A percentile compares a stretch with the other conserved stretches of the same genome.
phyloP scores from a whole-genome alignment of 805 yeast species.

The Pichia nakasei region DNA sequence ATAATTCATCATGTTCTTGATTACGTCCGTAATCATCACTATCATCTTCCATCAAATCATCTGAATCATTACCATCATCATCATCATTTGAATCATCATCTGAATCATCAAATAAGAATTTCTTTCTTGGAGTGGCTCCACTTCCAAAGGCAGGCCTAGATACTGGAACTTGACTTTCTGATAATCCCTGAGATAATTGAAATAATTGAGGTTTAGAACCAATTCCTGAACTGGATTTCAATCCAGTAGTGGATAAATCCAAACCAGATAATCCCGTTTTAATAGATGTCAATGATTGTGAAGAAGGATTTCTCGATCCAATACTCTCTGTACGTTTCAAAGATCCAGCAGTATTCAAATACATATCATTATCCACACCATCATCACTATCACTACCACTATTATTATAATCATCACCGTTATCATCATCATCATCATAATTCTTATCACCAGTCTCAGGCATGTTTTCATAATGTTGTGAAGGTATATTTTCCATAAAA shows the following conservation, averaged over 20 bases:
- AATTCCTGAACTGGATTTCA: constrained; percentile 21
- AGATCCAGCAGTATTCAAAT: background rate
- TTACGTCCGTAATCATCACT: background rate
- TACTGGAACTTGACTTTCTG: background rate
- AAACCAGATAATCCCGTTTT: constrained; percentile 26
- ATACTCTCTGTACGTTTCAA: constrained; percentile 14
- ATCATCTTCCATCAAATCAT: constrained; percentile 1
- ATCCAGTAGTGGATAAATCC: constrained; percentile 23
- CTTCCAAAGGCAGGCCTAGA: too few species aligned
- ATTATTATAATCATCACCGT: background rate
- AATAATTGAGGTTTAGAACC: constrained; percentile 25
- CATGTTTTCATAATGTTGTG: too few species aligned
- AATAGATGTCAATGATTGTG: constrained; percentile 19
- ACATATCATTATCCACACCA: background rate
- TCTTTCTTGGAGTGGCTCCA: too few species aligned
- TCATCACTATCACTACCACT: background rate
- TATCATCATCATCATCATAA: too few species aligned
- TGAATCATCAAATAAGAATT: background rate
- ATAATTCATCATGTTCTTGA: background rate
- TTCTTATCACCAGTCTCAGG: too few species aligned
- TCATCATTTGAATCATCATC: background rate
- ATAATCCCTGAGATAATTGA: constrained; percentile 11
- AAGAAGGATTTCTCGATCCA: constrained; percentile 10
- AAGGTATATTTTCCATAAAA: constrained; percentile 3
- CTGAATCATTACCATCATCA: background rate